phyloP scores from a whole-genome alignment of 768 basidiomycete species.

The Auriscalpium orientale region DNA sequence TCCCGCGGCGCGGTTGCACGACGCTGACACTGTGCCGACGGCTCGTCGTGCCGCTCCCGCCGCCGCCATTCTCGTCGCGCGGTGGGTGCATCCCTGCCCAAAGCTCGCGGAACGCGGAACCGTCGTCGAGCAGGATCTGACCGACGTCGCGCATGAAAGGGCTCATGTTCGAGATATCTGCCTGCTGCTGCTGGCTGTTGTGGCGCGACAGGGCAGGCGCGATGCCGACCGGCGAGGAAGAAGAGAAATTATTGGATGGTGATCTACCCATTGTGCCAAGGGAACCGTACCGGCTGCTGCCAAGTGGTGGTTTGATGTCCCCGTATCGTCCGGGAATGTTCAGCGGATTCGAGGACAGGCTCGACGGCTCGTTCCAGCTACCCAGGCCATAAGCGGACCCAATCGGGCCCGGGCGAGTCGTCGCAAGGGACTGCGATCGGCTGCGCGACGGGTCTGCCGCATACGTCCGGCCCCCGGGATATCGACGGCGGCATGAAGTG shows the following conservation, averaged over 20 bases:
- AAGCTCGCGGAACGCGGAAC: constrained; percentile 61
- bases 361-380: constrained; percentile 53
- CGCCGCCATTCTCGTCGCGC: constrained; percentile 53
- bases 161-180: constrained; percentile 69
- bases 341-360: constrained; percentile 41
- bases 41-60: constrained; percentile 75
- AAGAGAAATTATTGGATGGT: constrained; percentile 39
- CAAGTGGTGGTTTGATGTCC: constrained; percentile 52
- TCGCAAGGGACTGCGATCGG: constrained; percentile 70
- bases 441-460: constrained; percentile 61
- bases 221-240: constrained; percentile 40
- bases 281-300: constrained; percentile 54
- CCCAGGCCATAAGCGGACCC: constrained; percentile 37
- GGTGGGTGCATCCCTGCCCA: constrained; percentile 67
- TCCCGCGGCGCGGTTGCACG: constrained; percentile 63
- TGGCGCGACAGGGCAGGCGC: constrained; percentile 30
- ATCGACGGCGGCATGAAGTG: constrained; percentile 40
- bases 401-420: constrained; percentile 46
- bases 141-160: constrained; percentile 82
- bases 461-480: constrained; percentile 49
- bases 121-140: constrained; percentile 70
- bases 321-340: constrained; percentile 52
- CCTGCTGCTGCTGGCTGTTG: constrained; percentile 35
- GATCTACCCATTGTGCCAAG: constrained; percentile 51
- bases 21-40: constrained; percentile 78